Conservation (phyloP, 192 early-diverging fungal genomes). For the Coemansia aciculifera region DNA sequence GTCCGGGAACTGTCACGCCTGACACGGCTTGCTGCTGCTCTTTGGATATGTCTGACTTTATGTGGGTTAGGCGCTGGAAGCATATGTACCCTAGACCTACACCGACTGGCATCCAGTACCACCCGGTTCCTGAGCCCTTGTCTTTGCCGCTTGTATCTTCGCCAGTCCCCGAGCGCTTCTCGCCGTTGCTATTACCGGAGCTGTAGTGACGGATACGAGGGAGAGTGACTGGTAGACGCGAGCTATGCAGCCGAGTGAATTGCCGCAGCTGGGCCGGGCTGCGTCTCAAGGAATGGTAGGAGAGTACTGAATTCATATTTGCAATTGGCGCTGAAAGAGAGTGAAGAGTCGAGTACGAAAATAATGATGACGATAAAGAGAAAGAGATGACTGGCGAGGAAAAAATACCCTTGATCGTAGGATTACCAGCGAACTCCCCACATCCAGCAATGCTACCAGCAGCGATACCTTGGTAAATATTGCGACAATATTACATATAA, state of each 20-base stretch:
- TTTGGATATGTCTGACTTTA: constrained; percentile 45
- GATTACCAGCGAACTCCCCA: not conserved
- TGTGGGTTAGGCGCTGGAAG: constrained; percentile 63
- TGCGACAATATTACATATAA: too few species aligned
- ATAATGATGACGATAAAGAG: not conserved
- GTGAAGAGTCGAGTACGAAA: too few species aligned
- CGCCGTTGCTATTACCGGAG: not conserved
- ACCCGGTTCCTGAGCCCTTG: constrained; percentile 42
- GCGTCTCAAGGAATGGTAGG: not conserved
- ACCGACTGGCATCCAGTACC: constrained; percentile 75
- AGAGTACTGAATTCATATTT: constrained; percentile 5
- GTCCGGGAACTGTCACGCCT: constrained; percentile 63
- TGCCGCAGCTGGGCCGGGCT: not conserved
- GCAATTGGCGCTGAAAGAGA: not conserved
- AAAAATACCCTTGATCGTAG: not conserved
- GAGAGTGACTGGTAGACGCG: not conserved
- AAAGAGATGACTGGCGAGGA: not conserved
- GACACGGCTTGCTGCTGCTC: constrained; percentile 6
- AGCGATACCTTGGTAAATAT: too few species aligned
- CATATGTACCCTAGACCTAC: constrained; percentile 74
- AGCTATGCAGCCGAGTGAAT: not conserved
- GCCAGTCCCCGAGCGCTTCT: constrained; percentile 6
- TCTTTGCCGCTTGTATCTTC: not conserved
- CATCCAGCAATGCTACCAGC: too few species aligned
- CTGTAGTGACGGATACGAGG: constrained; percentile 24